phyloP scores from a whole-genome alignment of 495 filamentous ascomycete genomes.

The Friedmanniomyces simplex region DNA sequence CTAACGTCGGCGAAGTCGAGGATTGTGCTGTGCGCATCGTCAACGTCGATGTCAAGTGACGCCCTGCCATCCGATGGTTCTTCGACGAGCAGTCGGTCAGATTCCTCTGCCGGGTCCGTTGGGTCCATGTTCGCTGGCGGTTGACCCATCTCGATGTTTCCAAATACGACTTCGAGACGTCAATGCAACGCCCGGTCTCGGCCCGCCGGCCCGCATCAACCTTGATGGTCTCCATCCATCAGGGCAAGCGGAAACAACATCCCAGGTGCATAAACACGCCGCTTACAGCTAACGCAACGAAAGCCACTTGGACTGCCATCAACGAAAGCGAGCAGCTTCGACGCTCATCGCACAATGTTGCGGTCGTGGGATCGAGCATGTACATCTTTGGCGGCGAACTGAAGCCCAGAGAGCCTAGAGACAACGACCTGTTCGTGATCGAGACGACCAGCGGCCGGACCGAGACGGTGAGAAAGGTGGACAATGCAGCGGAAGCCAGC shows the following conservation, averaged over 20 bases:
- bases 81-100: no score
- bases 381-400: slow-evolving; percentile 33
- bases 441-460: neutral
- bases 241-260: no score
- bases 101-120: no score
- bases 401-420: slow-evolving; percentile 27
- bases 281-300: no score
- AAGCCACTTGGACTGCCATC: neutral
- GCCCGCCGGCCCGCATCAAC: no score
- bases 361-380: slow-evolving; percentile 13
- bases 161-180: no score
- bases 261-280: no score
- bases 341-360: slow-evolving; percentile 31
- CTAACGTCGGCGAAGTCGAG: neutral
- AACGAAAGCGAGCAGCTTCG: neutral
- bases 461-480: neutral
- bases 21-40: slow-evolving; percentile 18
- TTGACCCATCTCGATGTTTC: no score
- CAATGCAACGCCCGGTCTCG: no score
- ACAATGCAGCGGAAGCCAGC: neutral
- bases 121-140: no score
- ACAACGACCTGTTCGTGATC: slow-evolving; percentile 26
- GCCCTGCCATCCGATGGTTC: no score
- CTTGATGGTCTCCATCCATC: no score
- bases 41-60: neutral